Base-by-base conservation (phyloP, 164 flowering plant species). In the Houttuynia cordata region DNA sequence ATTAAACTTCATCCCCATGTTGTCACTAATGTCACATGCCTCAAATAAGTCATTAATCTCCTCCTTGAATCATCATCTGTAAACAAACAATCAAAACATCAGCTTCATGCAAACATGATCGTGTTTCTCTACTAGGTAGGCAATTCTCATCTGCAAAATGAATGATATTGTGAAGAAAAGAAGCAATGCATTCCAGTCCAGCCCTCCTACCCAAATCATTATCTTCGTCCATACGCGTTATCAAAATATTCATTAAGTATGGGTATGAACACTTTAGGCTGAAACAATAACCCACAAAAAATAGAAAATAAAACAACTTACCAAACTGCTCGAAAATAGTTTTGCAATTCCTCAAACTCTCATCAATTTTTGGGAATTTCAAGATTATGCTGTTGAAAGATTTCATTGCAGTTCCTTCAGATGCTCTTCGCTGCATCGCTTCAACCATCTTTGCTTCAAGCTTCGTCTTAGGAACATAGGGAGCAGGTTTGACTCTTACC, bases 301-400 rank as follows among this genome's bases (percentile, higher is more conserved):
- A 30, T 2, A 30, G 37, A 45, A 12, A 12, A 45, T 12, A 2
- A 45, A 45, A 45, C 14, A 45, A 65, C 82, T 24, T 52, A 92
- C 98, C 98, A 61, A 89, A 92, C 65, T 87, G 80, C 69, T 85
- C 70, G 64, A 87, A 93, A 24, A 71, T 83, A 58, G 74, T 71
- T 71, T 82, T 86, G 80, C 88, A 86, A 37, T 90, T 87, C 62
- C 87, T 75, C 34, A 90, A 78, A 74, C 86, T 83, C 65, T 87
- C 75, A 63, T 86, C 96, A 60, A 92, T 89, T 70, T 89, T 93
- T 8, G 97, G 92, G 68, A 93, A 93, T 66, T 90, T 87, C 70
- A 93, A 65, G 61, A 93, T 78, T 53, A 90, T 66, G 73, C 79
- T 80, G 79, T 89, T 82, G 61, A 93, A 89, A 45, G 98, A 89